Evolutionary conservation across 73 alveolate genomes (phyloP).

Genomic region (Paramecium sexaurelia): DNA sequence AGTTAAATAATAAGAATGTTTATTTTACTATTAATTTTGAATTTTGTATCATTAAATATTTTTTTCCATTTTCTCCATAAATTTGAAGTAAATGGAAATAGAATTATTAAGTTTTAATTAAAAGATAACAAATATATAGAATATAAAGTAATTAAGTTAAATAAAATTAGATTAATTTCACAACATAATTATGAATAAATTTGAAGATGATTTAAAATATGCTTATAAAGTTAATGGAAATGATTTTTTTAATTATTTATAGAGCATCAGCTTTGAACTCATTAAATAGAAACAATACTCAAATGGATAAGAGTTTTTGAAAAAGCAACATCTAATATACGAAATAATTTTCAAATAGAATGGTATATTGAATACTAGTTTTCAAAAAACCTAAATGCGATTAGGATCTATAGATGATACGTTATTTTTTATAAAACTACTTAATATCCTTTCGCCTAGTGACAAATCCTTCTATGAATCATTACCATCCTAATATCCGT

Average conservation of each 20-base stretch:
- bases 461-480: not conserved
- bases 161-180: not conserved
- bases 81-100: too few species aligned
- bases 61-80: too few species aligned
- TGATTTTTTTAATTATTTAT: not conserved
- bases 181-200: not conserved
- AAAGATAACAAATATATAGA: too few species aligned
- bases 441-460: not conserved
- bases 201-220: constrained; percentile 30
- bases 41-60: too few species aligned
- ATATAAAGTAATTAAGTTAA: too few species aligned
- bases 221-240: not conserved
- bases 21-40: too few species aligned
- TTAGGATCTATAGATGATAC: constrained; percentile 8
- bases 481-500: constrained; percentile 8
- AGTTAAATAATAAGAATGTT: too few species aligned
- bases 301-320: not conserved
- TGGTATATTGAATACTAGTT: not conserved
- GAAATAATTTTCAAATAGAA: not conserved
- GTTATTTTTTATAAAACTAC: not conserved
- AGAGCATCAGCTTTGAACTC: not conserved
- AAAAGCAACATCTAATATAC: not conserved
- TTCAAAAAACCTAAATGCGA: not conserved
- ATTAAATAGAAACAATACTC: not conserved
- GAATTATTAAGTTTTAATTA: too few species aligned